A percentile compares a stretch with the other conserved stretches of the same genome.
Evolutionary conservation across 371 early-diverging fungal species (phyloP).

Genomic region (Saksenaea oblongispora): DNA sequence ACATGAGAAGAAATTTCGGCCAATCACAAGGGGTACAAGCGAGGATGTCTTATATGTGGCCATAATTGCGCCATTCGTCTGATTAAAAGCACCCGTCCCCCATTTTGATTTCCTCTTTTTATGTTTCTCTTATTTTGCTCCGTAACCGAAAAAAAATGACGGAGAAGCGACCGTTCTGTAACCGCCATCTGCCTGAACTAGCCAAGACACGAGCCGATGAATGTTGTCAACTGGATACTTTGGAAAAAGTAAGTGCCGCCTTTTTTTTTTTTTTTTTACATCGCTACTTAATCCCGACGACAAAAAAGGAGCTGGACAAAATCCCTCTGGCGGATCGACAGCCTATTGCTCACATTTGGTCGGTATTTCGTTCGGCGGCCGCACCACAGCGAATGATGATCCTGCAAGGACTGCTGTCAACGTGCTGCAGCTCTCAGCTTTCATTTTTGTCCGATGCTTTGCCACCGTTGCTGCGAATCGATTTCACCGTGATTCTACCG

Average conservation of each 20-base stretch:
- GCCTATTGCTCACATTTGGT: slow-evolving; percentile 58
- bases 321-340: slow-evolving; percentile 48
- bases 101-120: background rate
- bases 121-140: background rate
- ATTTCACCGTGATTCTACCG: slow-evolving; percentile 74
- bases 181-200: background rate
- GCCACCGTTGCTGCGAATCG: slow-evolving; percentile 71
- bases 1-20: background rate
- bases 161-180: background rate
- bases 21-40: background rate
- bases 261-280: too few relatives aligned
- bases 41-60: background rate
- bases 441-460: slow-evolving; percentile 69
- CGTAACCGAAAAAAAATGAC: background rate
- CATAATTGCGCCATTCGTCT: background rate
- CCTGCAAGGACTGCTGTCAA: slow-evolving; percentile 65
- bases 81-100: background rate
- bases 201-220: background rate
- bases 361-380: slow-evolving; percentile 53
- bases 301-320: slow-evolving; percentile 31
- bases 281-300: background rate
- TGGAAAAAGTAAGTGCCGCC: background rate
- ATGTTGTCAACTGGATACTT: background rate
- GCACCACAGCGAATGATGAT: slow-evolving; percentile 59
- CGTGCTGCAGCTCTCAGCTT: slow-evolving; percentile 75